These are phyloP conservation scores for Candida sp. DNA, from an alignment of 1,139 yeast genomes.

Conservation along the genomic window DNA sequence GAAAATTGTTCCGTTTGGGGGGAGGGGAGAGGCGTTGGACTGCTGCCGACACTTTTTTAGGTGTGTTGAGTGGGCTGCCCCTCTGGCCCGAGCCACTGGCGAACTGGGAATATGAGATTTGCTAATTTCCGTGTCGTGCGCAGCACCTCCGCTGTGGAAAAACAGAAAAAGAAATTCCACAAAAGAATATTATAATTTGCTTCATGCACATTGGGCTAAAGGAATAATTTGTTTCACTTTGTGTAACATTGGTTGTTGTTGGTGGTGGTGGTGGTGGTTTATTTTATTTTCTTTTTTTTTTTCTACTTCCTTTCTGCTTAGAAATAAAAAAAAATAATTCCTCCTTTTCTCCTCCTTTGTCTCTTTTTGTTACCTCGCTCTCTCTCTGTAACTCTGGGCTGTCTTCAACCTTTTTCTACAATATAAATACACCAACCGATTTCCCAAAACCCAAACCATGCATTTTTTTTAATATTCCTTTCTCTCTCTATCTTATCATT, in stretches of 20 bases:
- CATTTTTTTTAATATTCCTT: background rate
- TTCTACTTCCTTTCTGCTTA: background rate
- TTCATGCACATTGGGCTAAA: background rate
- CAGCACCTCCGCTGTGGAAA: background rate
- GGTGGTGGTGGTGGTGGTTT: background rate
- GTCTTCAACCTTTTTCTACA: background rate
- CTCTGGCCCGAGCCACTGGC: background rate
- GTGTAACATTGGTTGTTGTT: background rate
- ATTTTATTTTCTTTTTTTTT: background rate
- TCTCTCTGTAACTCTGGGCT: background rate
- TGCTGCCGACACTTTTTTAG: background rate
- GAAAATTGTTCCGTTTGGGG: background rate
- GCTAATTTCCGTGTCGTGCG: background rate
- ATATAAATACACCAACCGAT: constrained; percentile 1
- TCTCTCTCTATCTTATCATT: background rate
- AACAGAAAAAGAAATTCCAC: background rate
- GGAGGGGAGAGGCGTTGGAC: background rate
- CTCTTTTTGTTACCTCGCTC: background rate
- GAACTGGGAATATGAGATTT: background rate
- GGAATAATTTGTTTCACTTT: background rate
- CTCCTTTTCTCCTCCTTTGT: constrained; percentile 1
- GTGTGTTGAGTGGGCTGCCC: background rate
- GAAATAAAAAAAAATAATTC: background rate
- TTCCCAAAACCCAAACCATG: background rate
- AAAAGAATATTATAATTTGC: background rate